These are phyloP conservation scores for Pseudonitzschia pungens DNA, from an alignment of 108 stramenopile genomes.

Conservation along the genomic window DNA sequence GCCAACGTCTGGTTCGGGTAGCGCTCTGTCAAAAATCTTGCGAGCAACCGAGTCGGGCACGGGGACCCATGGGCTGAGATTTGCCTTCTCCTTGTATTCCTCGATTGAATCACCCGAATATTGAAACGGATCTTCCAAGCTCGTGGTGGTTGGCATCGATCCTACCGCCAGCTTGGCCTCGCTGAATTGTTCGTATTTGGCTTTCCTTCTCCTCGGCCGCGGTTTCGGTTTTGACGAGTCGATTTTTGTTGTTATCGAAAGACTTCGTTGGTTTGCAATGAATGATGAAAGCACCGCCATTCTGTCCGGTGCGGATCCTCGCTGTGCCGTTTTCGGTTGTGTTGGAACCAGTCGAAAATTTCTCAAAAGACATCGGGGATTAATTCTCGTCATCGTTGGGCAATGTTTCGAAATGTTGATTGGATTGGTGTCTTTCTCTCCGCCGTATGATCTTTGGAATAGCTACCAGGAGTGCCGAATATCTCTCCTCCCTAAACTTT, in stretches of 20 bases:
- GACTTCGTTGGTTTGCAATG: not conserved
- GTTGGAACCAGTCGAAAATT: not conserved
- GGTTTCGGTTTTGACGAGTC: not conserved
- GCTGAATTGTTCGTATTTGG: constrained; percentile 37
- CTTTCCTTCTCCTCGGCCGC: constrained; percentile 14
- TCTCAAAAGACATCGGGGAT: not conserved
- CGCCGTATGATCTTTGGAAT: too few relatives aligned
- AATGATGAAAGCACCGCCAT: not conserved
- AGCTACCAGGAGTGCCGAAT: too few relatives aligned
- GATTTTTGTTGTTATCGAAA: not conserved
- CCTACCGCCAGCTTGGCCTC: constrained; percentile 23
- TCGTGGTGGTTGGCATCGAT: constrained; percentile 6
- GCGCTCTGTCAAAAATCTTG: constrained; percentile 71
- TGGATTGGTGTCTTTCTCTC: not conserved
- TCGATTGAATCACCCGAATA: constrained; percentile 39
- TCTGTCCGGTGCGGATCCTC: not conserved
- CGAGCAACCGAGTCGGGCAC: constrained; percentile 71
- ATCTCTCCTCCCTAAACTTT: too few relatives aligned
- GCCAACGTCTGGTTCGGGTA: constrained; percentile 41
- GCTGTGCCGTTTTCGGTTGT: not conserved
- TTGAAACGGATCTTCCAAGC: constrained; percentile 28
- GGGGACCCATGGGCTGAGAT: constrained; percentile 82
- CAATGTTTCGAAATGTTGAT: not conserved
- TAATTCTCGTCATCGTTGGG: not conserved
- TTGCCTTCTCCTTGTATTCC: constrained; percentile 60